phyloP scores from a whole-genome alignment of 2,329 filamentous ascomycete genomes.

The Penicillium brevicompactum region DNA sequence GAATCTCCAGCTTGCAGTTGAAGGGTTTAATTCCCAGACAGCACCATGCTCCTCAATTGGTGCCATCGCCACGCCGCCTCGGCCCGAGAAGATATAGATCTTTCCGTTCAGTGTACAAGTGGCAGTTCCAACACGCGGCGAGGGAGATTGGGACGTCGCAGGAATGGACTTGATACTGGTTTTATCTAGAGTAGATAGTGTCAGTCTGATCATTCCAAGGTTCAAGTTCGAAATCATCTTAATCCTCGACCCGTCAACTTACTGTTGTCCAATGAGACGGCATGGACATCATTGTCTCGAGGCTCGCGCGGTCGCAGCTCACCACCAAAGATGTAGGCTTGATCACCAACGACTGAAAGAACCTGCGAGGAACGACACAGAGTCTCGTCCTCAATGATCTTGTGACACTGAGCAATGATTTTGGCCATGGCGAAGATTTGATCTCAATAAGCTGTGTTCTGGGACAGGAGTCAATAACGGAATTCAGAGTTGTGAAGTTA shows the following conservation, averaged over 20 bases:
- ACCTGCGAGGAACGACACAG: neutral
- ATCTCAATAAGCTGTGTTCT: neutral
- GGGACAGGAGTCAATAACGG: neutral
- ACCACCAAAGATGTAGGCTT: slow-evolving; percentile 69
- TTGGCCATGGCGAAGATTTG: neutral
- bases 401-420: neutral
- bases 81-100: slow-evolving; percentile 81
- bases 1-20: slow-evolving; percentile 64
- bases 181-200: neutral
- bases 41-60: slow-evolving; percentile 73
- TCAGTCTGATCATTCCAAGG: neutral
- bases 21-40: slow-evolving; percentile 75
- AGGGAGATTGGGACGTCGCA: slow-evolving; percentile 52
- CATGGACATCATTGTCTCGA: slow-evolving; percentile 69
- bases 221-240: neutral
- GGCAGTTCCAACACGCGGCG: slow-evolving; percentile 72
- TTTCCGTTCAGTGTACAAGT: slow-evolving; percentile 67
- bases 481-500: neutral
- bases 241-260: neutral
- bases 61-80: slow-evolving; percentile 68
- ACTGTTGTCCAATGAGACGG: neutral
- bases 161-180: neutral
- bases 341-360: neutral
- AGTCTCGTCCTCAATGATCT: neutral
- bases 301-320: slow-evolving; percentile 68